Percentiles rank a stretch among this genome's conserved stretches.
These are phyloP conservation scores for Chlamydomonas eustigma DNA, from an alignment of 139 green algal species.

Conservation along the genomic window DNA sequence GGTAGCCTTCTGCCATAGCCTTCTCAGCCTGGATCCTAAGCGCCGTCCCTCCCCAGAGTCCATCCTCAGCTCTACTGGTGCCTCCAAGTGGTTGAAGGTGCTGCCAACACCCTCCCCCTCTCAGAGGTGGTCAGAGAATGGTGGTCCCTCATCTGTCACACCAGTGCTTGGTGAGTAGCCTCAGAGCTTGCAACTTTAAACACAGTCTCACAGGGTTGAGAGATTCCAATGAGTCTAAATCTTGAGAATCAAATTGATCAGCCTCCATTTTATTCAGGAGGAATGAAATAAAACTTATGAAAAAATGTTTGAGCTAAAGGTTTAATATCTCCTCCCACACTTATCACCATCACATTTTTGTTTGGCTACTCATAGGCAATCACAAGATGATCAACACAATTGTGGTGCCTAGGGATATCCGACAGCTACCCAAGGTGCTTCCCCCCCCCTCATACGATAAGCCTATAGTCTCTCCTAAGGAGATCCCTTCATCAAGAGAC, in stretches of 20 bases:
- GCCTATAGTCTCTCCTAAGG: background rate
- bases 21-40: conserved; percentile 53
- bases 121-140: conserved; percentile 24
- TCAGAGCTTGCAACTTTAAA: no score
- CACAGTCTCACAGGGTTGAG: no score
- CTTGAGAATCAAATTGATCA: no score
- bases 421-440: conserved; percentile 38
- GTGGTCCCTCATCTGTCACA: background rate
- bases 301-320: no score
- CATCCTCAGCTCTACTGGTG: conserved; percentile 34
- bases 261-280: no score
- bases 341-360: no score
- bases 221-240: no score
- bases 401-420: conserved; percentile 42
- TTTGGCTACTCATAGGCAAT: background rate
- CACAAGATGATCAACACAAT: conserved; percentile 36
- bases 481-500: background rate
- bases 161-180: background rate
- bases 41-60: conserved; percentile 33
- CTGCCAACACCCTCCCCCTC: conserved; percentile 12
- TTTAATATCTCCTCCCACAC: no score
- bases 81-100: conserved; percentile 30
- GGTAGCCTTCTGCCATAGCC: conserved; percentile 40
- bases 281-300: no score
- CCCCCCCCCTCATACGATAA: conserved; percentile 42